Base-by-base conservation (phyloP, 805 yeast genomes). In the Kodamaea kakaduensis region DNA sequence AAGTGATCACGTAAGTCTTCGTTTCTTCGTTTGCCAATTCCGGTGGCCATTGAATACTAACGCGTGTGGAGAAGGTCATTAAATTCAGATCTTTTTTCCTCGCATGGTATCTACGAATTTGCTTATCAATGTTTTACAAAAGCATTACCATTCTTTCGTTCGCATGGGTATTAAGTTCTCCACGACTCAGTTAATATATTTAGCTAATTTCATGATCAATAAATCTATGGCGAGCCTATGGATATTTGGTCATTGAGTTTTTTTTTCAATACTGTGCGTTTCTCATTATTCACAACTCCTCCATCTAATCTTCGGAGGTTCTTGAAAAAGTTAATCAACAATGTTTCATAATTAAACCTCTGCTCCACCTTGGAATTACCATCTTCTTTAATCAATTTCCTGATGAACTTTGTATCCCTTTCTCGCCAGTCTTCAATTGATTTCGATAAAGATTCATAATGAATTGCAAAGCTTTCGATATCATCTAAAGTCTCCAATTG, bases 11-110 rank as follows among this genome's bases (percentile, higher is more conserved):
- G 47, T 75, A 42, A 0, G 82, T 77, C 29, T 54, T 47, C 6
- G 81, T 67, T 21, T 48, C 47, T 41, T 77, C 83, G 3, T 46
- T 44, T 4, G 71, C 58, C 6, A 42, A 47, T 1, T 49, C 56
- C 0, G 73, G 69, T 17, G 61, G 60, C 81, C 81, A 76, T 52
- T 69, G 73, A n/a, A 77, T 59, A 9, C 74, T 64, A 8, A 72
- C 42, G 52, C 83, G 59, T 1, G 69, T 67, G 0, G 78, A 71
- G 16, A 75, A 42, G 23, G 59, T 52, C 52, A 56, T 54, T 14
- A 17, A 10, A 7, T 25, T 25, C 4, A 25, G 17, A 14, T 23
- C 9, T 23, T 23, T 23, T 23, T 23, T 23, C 14, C 12, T n/a
- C 25, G n/a, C n/a, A 23, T 23, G 9, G 9, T 9, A 20, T 20